Base-by-base conservation (phyloP, 805 yeast genomes). In the Starmera dryadoides region DNA sequence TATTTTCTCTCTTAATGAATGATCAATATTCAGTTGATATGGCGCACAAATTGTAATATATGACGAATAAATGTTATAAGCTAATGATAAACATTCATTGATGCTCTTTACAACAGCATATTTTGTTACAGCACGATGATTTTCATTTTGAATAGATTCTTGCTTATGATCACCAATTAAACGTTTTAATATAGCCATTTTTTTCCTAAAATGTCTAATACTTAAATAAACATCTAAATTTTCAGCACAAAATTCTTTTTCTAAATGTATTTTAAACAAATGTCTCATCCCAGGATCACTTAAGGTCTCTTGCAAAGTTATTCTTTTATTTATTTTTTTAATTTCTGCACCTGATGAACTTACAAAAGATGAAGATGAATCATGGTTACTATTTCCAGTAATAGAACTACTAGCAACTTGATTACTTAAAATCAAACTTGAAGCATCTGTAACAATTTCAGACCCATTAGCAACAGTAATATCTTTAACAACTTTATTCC, bases 281-380 rank as follows among this genome's bases (percentile, higher is more conserved):
- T 75, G 77, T 39, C 82, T 67, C 64, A 81, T 62, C 0, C 93
- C 96, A 0, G 95, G 94, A 55, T 87, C 95, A 9, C 61, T 59
- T 9, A 87, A 53, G 4, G 81, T 66, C 8, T 68, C 68, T 25
- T 64, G 59, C 29, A 64, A 46, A 15, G 50, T 45, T 12, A 46
- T 37, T 29, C 36, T 33, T 9, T 30, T 34, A 2, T 25, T 18
- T 6, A 34, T 30, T 8, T 43, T 45, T 6, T 38, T n/a, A 21
- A 32, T 32, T 19, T 45, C 44, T 36, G 50, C 54, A 12, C 48
- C 45, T 14, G 48, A 43, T 4, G 46, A 33, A n/a, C n/a, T n/a
- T n/a, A n/a, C n/a, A 5, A n/a, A n/a, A n/a, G n/a, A n/a, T n/a
- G n/a, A n/a, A n/a, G n/a, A n/a, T n/a, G n/a, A n/a, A n/a, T n/a